Base-by-base conservation (phyloP, 495 filamentous ascomycete genomes). In the Daldinia childiae region DNA sequence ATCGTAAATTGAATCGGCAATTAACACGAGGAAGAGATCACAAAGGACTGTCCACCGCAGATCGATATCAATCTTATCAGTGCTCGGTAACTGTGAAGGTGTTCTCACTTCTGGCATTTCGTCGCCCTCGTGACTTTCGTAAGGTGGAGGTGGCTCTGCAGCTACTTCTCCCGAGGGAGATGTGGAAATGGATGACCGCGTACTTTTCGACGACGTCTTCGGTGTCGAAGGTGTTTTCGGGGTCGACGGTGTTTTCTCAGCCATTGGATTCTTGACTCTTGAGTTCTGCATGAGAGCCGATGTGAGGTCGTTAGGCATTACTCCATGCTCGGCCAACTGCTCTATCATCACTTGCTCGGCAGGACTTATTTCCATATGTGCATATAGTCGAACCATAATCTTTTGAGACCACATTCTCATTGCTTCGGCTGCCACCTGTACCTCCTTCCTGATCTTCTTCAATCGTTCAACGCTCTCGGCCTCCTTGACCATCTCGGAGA, bases 271-370 rank as follows among this genome's bases (percentile, higher is more conserved):
- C 75, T 92, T 93, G 32, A 99, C 95, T 52, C 94, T 85, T 21
- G 94, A 87, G 81, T 97, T 98, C 66, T 94, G 90, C 93, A 98
- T 97, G 51, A 99, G 84, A 1, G 91, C 86, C 4, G 90, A 91
- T 0, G 93, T 91, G 27, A 99, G 83, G 79, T 99, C 95, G 34
- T 79, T 80, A 1, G 95, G 91, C 66, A 92, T 81, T 7, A 99
- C 93, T 12, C 94, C 96, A 81, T 99, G 95, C 56, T 93, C 91
- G 12, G 91, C 89, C 65, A 99, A 83, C 79, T 99, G 96, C 79
- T 99, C 95, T 70, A 99, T 98, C 95, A 99, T 99, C 74, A 99
- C 83, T 82, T 99, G 95, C 83, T 99, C 95, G 62, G 85, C 87
- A 24, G 91, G 77, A 74, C 89, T 91, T 73, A 99, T 94, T 61